Conservation (phyloP, 805 yeast species). For the Monosporozyma siamensis region DNA sequence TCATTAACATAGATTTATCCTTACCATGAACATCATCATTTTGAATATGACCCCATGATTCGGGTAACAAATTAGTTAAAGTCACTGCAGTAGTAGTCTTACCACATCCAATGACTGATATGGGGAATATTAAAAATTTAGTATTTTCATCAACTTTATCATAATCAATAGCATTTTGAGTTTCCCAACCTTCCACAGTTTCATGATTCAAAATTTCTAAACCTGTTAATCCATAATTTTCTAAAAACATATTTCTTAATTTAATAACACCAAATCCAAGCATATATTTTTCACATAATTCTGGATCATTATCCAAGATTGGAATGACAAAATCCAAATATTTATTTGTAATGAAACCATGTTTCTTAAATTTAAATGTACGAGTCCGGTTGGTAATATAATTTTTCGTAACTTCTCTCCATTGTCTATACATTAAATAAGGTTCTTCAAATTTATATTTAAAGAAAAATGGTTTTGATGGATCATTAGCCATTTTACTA, state of each 20-base stretch:
- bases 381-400: slow-evolving; percentile 34
- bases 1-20: slow-evolving; percentile 42
- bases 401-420: slow-evolving; percentile 76
- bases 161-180: slow-evolving; percentile 32
- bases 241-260: slow-evolving; percentile 57
- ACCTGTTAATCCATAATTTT: slow-evolving; percentile 46
- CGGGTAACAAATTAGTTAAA: slow-evolving; percentile 42
- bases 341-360: slow-evolving; percentile 50
- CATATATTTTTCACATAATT: slow-evolving; percentile 37
- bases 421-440: slow-evolving; percentile 77
- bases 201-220: slow-evolving; percentile 45
- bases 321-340: slow-evolving; percentile 62
- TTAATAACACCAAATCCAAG: slow-evolving; percentile 65
- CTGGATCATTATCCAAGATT: slow-evolving; percentile 41
- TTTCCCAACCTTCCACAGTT: slow-evolving; percentile 30
- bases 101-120: slow-evolving; percentile 92
- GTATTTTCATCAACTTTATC: slow-evolving; percentile 31
- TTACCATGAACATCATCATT: slow-evolving; percentile 60
- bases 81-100: slow-evolving; percentile 76
- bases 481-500: slow-evolving; percentile 32
- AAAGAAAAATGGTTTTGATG: slow-evolving; percentile 55
- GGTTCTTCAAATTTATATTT: slow-evolving; percentile 95
- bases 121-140: slow-evolving; percentile 64
- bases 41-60: slow-evolving; percentile 62
- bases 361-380: slow-evolving; percentile 38